These are phyloP conservation scores for Talaromyces stipitatus DNA, from an alignment of 495 filamentous ascomycete genomes.

Conservation along the genomic window DNA sequence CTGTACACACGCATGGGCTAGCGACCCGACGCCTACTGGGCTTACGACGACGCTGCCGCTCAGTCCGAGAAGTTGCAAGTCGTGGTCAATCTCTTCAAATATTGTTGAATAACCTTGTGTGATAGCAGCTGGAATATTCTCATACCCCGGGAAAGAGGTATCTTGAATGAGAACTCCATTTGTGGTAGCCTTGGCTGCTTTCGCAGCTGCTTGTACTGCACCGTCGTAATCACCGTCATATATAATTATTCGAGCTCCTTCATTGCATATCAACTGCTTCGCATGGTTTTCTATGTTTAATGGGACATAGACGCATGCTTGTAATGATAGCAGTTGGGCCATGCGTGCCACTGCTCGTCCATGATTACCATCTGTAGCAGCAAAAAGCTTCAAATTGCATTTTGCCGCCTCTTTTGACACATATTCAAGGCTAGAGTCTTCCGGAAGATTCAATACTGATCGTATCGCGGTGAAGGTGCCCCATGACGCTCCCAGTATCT, in stretches of 20 bases:
- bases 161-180: too few species aligned
- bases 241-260: not conserved
- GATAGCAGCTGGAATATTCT: too few species aligned
- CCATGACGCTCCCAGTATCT: too few species aligned
- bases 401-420: not conserved
- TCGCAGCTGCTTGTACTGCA: not conserved
- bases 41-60: conserved; percentile 44
- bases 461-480: not conserved
- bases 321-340: too few species aligned
- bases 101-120: too few species aligned
- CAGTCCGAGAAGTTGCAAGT: too few species aligned
- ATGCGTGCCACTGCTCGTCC: too few species aligned
- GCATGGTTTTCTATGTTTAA: not conserved
- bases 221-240: not conserved
- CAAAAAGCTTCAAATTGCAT: not conserved
- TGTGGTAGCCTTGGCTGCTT: too few species aligned
- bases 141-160: too few species aligned
- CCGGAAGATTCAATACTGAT: too few species aligned
- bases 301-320: not conserved
- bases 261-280: not conserved
- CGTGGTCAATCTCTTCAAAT: too few species aligned
- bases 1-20: conserved; percentile 50
- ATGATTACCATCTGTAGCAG: not conserved
- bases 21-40: conserved; percentile 59
- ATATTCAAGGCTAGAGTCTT: not conserved